These are phyloP conservation scores for Hygrophorus russula DNA, from an alignment of 768 basidiomycete species.

Conservation along the genomic window DNA sequence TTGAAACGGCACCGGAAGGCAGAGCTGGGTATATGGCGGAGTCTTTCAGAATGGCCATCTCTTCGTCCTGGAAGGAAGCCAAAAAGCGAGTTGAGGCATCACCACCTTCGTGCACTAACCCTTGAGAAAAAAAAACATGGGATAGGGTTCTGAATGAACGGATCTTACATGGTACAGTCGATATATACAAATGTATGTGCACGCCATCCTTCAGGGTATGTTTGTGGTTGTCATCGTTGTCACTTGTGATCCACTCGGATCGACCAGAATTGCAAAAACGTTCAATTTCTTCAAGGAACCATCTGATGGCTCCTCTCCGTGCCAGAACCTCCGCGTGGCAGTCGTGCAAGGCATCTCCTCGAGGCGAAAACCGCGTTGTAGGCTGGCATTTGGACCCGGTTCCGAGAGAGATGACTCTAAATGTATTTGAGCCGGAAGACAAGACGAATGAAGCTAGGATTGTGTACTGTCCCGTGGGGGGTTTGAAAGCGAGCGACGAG, in stretches of 20 bases:
- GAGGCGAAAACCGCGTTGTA: slow-evolving; percentile 39
- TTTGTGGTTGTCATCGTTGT: slow-evolving; percentile 25
- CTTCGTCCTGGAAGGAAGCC: slow-evolving; percentile 60
- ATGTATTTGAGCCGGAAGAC: slow-evolving; percentile 12
- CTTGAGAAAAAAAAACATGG: slow-evolving; percentile 2
- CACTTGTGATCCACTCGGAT: slow-evolving; percentile 33
- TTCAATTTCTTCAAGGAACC: slow-evolving; percentile 65
- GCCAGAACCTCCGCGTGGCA: slow-evolving; percentile 91
- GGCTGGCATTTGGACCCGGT: slow-evolving; percentile 88
- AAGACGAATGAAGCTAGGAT: slow-evolving; percentile 50
- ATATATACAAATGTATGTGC: slow-evolving; percentile 63
- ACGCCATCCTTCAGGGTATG: slow-evolving; percentile 38
- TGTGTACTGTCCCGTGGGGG: slow-evolving; percentile 38
- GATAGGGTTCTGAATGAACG: slow-evolving; percentile 1
- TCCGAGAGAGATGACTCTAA: slow-evolving; percentile 56
- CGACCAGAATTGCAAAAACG: slow-evolving; percentile 18
- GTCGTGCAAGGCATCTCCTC: slow-evolving; percentile 79
- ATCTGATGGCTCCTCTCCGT: slow-evolving; percentile 63
- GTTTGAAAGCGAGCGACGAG: neutral
- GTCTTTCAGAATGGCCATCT: slow-evolving; percentile 62
- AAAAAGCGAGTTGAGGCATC: slow-evolving; percentile 81
- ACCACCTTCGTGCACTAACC: slow-evolving; percentile 44
- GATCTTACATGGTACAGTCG: slow-evolving; percentile 36
- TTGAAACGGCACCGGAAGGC: slow-evolving; percentile 30
- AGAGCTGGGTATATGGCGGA: slow-evolving; percentile 23